Evolutionary conservation across 768 basidiomycete genomes (phyloP), one percentile per base, ranked within the genome.

Genomic region (Lactarius quietus): DNA sequence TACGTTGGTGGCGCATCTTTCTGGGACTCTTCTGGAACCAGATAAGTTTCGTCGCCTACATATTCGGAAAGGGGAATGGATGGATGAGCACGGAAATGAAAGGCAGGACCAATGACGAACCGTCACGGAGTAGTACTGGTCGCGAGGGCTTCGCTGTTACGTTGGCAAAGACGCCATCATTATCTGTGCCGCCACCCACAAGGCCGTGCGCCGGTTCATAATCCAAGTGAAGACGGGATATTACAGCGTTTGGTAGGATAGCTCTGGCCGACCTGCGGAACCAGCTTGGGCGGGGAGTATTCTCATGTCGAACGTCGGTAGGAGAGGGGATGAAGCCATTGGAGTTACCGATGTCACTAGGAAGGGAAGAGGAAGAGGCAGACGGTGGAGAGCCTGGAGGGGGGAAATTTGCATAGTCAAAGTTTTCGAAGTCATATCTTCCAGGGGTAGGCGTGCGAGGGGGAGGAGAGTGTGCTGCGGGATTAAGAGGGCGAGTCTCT

Each of bases 151-250:
- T 96, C 18, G 96, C 96, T 45, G 86, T 87, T n/a, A 98, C 86
- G 74, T 98, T 98, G 36, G 87, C 90, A 76, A 98, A 98, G 26
- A 98, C 95, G 20, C 95, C 96, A 65, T 95, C 94, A 70, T 95
- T 94, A 57, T 81, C 77, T 14, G 80, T 80, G 9, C 90, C 91
- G 39, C 86, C 84, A 33, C 90, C 90, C 6, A 90, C 74, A 26
- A 75, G 76, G 18, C 82, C 81, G 28, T 76, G 73, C 39, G 79
- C 77, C 43, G 73, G 72, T 68, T 74, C 68, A 62, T 79, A 69
- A 36, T 71, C 74, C 31, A 85, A 67, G n/a, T 83, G 81, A 5
- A 85, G 69, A 60, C 78, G 82, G 18, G 79, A 75, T 26, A 79
- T 72, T 51, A 84, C 78, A 57, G 80, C 77, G n/a, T 74, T 73